Percentiles rank a stretch among this genome's conserved stretches.
phyloP scores from a whole-genome alignment of 306 rosid species.

The Medicago arabica region DNA sequence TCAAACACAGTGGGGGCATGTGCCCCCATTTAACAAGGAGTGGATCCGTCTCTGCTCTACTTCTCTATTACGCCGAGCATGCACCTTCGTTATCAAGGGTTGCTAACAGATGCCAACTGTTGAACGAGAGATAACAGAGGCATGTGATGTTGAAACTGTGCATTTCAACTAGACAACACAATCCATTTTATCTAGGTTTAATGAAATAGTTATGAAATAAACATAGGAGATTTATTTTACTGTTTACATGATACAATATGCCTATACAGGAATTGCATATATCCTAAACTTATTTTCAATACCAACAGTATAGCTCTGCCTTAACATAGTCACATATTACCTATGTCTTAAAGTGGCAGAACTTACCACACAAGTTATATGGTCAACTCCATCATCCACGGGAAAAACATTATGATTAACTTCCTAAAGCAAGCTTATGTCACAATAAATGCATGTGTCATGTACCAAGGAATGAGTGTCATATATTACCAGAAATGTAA shows the following conservation, averaged over 20 bases:
- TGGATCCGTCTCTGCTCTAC: neutral
- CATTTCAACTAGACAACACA: too few relatives aligned
- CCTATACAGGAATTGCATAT: too few relatives aligned
- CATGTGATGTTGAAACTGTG: neutral
- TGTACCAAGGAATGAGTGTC: constrained; percentile 24
- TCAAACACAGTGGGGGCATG: too few relatives aligned
- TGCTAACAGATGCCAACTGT: neutral
- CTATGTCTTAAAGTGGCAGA: too few relatives aligned
- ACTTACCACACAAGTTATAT: neutral
- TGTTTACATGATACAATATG: too few relatives aligned
- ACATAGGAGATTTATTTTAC: too few relatives aligned
- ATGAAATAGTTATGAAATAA: too few relatives aligned
- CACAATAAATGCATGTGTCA: neutral
- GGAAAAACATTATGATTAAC: constrained; percentile 33
- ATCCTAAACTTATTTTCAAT: too few relatives aligned
- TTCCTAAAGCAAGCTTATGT: constrained; percentile 27
- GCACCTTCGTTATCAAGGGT: neutral
- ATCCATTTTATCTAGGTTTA: too few relatives aligned
- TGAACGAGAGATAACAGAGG: neutral
- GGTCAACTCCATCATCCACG: neutral
- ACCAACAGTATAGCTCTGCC: too few relatives aligned
- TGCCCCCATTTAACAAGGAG: too few relatives aligned
- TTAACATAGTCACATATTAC: too few relatives aligned
- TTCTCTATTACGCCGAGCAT: neutral
- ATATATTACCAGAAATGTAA: constrained; percentile 77